Evolutionary conservation across 345 rosid genomes (phyloP), one percentile per base, ranked within the genome.

Genomic region (Physaria fendleri): DNA sequence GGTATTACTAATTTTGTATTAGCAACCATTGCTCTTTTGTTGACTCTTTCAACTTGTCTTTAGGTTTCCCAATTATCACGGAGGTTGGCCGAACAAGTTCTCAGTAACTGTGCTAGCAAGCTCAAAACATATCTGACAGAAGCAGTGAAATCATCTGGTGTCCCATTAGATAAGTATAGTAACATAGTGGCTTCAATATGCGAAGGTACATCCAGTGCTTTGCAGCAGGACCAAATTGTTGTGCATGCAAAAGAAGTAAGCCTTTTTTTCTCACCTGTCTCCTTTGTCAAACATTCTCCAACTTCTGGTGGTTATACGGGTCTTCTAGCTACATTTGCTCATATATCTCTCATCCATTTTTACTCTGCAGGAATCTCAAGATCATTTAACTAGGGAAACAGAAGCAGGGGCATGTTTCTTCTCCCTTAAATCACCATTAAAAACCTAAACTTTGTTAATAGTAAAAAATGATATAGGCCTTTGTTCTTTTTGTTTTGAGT

Each of bases 71-170:
- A 91, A 50, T 57, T 82, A 68, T 81, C 95, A 73, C 74, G 64
- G 69, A 79, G 54, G 75, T 76, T 93, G 62, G 97, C 75, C 16
- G 96, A 87, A 77, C 74, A 50, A 48, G 97, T 94, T 40, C 83
- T 94, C 23, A 69, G 73, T 51, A 81, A 43, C 59, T 90, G 79
- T 79, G 85, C 86, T 17, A 51, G 69, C 53, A 90, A 83, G 78
- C 76, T 94, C 56, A 85, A 80, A 65, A 83, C 83, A 5, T 83
- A 71, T 79, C 56, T 94, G 66, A 69, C 67, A 14, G 74, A 71
- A 59, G 90, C 90, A 50, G 74, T 87, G 62, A 75, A 75, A 62
- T 74, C 79, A 14, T 75, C 72, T 60, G 85, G 82, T 24, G 64
- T 75, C 55, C 71, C 86, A 25, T 16, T 80, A 34, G 81, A 77